Evolutionary conservation across 805 yeast species (phyloP).

Genomic region (Metschnikowia sp.): DNA sequence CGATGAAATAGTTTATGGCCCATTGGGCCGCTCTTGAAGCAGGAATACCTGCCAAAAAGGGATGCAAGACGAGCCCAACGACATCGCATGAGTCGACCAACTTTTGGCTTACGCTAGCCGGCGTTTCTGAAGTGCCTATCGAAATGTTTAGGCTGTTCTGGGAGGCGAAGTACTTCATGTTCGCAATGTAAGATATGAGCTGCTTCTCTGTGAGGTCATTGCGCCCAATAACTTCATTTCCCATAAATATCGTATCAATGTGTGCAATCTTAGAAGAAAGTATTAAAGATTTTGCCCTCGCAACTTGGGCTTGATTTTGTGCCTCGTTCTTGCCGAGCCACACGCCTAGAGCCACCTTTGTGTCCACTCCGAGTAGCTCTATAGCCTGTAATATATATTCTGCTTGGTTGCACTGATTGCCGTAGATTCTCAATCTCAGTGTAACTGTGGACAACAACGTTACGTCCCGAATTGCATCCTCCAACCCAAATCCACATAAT

Average conservation of each 20-base stretch:
- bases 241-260: slow-evolving; percentile 54
- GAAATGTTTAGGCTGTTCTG: slow-evolving; percentile 38
- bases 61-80: slow-evolving; percentile 63
- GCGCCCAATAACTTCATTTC: slow-evolving; percentile 61
- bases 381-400: slow-evolving; percentile 53
- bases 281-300: slow-evolving; percentile 41
- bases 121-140: slow-evolving; percentile 63
- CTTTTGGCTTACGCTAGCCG: slow-evolving; percentile 40
- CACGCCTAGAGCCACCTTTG: slow-evolving; percentile 59
- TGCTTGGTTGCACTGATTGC: slow-evolving; percentile 60
- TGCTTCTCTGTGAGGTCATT: slow-evolving; percentile 40
- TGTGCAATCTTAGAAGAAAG: slow-evolving; percentile 37
- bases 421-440: slow-evolving; percentile 52
- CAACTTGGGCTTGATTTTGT: slow-evolving; percentile 45
- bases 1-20: slow-evolving; percentile 39
- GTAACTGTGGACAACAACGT: slow-evolving; percentile 58
- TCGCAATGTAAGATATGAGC: slow-evolving; percentile 41
- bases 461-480: slow-evolving; percentile 54
- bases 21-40: slow-evolving; percentile 49
- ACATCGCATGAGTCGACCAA: slow-evolving; percentile 48
- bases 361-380: slow-evolving; percentile 44
- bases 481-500: slow-evolving; percentile 45
- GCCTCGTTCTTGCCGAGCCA: slow-evolving; percentile 52
- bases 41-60: slow-evolving; percentile 59
- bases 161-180: slow-evolving; percentile 37